Conservation (phyloP, 2,329 filamentous ascomycete genomes). For the Alternaria triticina region DNA sequence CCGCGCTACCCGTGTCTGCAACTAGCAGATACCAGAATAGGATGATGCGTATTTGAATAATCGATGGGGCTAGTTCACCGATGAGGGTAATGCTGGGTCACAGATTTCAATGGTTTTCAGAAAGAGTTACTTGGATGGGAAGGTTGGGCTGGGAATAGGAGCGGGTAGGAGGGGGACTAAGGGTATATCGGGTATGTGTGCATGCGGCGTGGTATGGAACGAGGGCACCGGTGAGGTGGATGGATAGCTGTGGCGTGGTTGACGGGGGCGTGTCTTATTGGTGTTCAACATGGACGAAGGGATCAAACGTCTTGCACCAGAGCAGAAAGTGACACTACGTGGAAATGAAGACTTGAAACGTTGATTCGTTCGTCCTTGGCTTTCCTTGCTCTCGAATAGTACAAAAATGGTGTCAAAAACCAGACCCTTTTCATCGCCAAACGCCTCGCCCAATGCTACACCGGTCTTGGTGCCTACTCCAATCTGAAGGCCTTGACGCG, state of each 20-base stretch:
- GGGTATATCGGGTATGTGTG: not conserved
- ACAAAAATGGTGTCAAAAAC: conserved; percentile 12
- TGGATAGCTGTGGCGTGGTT: not conserved
- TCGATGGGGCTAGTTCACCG: conserved; percentile 1
- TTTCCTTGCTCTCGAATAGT: not conserved
- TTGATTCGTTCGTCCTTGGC: not conserved
- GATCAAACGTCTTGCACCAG: not conserved
- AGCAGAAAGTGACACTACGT: not conserved
- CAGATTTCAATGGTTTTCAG: conserved; percentile 7
- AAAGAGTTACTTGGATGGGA: conserved; percentile 9
- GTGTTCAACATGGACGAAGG: not conserved
- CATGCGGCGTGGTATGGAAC: not conserved
- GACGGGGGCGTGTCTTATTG: not conserved
- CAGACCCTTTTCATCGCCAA: conserved; percentile 28
- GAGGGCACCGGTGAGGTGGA: not conserved
- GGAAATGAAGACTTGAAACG: not conserved
- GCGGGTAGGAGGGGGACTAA: not conserved
- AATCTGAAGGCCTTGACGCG: not conserved
- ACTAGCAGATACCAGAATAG: not conserved
- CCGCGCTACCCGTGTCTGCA: not conserved
- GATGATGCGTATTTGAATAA: not conserved
- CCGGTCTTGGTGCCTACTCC: conserved; percentile 4
- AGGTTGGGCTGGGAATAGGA: conserved; percentile 7
- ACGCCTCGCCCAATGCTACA: conserved; percentile 39
- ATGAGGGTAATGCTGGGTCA: conserved; percentile 13